Conservation (phyloP, 176 grass and related monocot species). For the Lolium perenne region DNA sequence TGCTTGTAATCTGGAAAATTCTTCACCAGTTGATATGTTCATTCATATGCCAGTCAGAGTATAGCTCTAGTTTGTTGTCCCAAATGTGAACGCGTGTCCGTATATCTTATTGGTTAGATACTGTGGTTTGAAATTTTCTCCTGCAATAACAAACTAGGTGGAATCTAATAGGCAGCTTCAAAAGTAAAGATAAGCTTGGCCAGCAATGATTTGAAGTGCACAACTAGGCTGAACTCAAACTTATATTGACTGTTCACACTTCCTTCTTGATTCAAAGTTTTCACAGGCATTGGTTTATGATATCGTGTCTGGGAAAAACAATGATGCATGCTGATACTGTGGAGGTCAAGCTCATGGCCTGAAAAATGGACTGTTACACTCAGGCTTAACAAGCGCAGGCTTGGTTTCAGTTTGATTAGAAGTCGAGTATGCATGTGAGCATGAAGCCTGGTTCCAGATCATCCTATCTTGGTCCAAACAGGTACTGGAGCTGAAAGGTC, state of each 20-base stretch:
- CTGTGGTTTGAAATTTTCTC: background rate
- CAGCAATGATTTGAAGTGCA: background rate
- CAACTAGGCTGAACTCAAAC: background rate
- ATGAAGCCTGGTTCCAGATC: background rate
- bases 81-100: background rate
- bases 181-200: background rate
- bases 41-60: background rate
- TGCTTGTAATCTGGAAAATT: constrained; percentile 1
- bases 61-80: background rate
- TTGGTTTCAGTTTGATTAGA: background rate
- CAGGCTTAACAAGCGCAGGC: background rate
- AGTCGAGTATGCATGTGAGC: background rate
- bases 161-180: background rate
- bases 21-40: background rate
- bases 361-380: background rate
- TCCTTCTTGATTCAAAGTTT: background rate
- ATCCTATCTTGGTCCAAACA: background rate
- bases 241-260: background rate
- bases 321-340: background rate
- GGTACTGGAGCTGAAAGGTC: background rate
- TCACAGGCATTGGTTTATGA: background rate
- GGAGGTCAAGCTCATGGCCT: background rate
- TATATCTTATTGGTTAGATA: constrained; percentile 2
- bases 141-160: background rate
- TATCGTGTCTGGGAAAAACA: background rate